A percentile compares a stretch with the other conserved stretches of the same genome.
Evolutionary conservation across 1,284 basidiomycete genomes (phyloP).

Genomic region (Ganoderma leucocontextum): DNA sequence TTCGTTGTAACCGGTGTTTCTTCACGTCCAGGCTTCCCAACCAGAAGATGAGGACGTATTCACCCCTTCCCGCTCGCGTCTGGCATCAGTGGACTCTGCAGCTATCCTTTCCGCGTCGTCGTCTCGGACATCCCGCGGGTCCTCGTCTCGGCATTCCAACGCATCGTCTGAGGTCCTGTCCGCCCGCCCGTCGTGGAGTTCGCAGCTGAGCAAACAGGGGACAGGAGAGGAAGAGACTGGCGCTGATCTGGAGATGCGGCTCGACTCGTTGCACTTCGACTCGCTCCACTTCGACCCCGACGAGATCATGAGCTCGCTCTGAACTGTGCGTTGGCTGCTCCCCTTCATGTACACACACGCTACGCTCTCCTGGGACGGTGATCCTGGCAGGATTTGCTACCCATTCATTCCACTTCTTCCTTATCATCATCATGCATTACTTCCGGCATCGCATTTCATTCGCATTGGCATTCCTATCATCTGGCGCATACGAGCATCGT

Average conservation of each 20-base stretch:
- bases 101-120: constrained; percentile 27
- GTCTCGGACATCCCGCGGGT: constrained; percentile 13
- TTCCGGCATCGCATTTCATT: constrained; percentile 12
- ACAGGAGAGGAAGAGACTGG: constrained; percentile 38
- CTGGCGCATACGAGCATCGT: background rate
- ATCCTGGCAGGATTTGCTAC: background rate
- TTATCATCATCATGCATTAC: background rate
- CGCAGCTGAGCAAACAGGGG: constrained; percentile 14
- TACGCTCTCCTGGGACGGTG: background rate
- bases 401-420: background rate
- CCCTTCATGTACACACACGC: background rate
- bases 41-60: constrained; percentile 23
- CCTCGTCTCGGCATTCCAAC: constrained; percentile 23
- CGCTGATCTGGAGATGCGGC: constrained; percentile 63
- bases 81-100: constrained; percentile 24
- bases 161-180: constrained; percentile 15
- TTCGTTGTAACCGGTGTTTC: background rate
- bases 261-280: constrained; percentile 77
- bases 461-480: constrained; percentile 13
- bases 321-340: constrained; percentile 22
- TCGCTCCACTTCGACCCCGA: constrained; percentile 69
- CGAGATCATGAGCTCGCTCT: constrained; percentile 46
- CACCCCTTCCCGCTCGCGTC: constrained; percentile 18
- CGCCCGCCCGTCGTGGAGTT: constrained; percentile 23
- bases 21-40: constrained; percentile 17